These are phyloP conservation scores for Chenopodium formosanum DNA, from an alignment of 148 eudicot genomes.

Conservation along the genomic window DNA sequence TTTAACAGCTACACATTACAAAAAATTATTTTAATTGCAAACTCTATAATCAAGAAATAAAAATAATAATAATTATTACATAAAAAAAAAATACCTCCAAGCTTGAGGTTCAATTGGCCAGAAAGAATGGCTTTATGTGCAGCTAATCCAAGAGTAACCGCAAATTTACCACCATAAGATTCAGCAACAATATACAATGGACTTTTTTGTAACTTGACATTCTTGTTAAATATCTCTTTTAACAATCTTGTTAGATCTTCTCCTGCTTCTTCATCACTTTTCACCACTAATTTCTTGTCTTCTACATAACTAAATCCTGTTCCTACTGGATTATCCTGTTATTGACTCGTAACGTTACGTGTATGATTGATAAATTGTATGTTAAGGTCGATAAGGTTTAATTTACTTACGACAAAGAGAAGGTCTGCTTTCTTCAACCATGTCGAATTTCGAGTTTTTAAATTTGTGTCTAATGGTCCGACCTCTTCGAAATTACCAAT, in stretches of 20 bases:
- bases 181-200: slow-evolving; percentile 81
- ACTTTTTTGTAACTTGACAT: slow-evolving; percentile 48
- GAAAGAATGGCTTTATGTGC: slow-evolving; percentile 64
- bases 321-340: slow-evolving; percentile 93
- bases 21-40: no score
- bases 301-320: slow-evolving; percentile 91
- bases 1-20: no score
- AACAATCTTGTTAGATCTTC: slow-evolving; percentile 65
- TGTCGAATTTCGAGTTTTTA: slow-evolving; percentile 76
- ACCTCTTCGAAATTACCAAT: slow-evolving; percentile 85
- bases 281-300: slow-evolving; percentile 53
- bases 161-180: slow-evolving; percentile 96
- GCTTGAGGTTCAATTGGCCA: slow-evolving; percentile 62
- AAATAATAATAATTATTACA: no score
- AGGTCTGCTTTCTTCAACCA: slow-evolving; percentile 87
- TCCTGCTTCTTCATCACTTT: slow-evolving; percentile 79
- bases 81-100: slow-evolving; percentile 54
- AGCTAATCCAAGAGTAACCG: slow-evolving; percentile 71
- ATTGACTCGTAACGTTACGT: no score
- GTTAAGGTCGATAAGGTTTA: background rate
- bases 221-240: slow-evolving; percentile 53
- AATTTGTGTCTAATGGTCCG: slow-evolving; percentile 69
- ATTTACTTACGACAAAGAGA: slow-evolving; percentile 64
- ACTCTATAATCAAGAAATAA: no score
- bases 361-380: background rate